These are phyloP conservation scores for Boletus semigastroideus DNA, from an alignment of 1,284 basidiomycete species.

Conservation along the genomic window DNA sequence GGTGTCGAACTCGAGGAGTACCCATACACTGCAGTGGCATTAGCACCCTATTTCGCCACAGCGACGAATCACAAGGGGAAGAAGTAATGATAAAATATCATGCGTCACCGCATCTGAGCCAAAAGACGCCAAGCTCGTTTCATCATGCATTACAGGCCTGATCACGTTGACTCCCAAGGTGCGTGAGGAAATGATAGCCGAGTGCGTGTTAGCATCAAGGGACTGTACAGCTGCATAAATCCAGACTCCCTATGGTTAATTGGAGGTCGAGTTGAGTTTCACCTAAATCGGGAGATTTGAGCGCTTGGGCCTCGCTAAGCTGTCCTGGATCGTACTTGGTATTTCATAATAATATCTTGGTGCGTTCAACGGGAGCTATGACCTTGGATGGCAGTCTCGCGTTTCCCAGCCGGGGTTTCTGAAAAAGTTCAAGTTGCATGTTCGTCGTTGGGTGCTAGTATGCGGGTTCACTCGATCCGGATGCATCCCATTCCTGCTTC, in stretches of 20 bases:
- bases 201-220: neutral
- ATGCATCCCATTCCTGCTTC: neutral
- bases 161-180: neutral
- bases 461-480: neutral
- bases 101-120: no score
- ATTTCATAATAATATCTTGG: neutral
- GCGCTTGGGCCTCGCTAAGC: neutral
- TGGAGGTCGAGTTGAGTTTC: neutral
- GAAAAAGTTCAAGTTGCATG: slow-evolving; percentile 2
- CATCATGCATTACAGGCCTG: neutral
- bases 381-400: neutral
- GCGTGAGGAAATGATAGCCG: neutral
- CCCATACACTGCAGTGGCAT: no score
- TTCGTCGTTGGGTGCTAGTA: slow-evolving; percentile 4
- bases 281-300: neutral
- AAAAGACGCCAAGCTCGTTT: neutral
- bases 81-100: no score
- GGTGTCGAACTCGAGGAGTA: no score
- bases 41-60: no score
- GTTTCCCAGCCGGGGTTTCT: neutral
- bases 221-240: no score
- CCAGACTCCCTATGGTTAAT: neutral
- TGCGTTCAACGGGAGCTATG: neutral
- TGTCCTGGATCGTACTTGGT: neutral
- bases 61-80: no score